Evolutionary conservation across 176 grass and related monocot species (phyloP), one percentile per base, ranked within the genome.

Genomic region (Triticum turgidum): DNA sequence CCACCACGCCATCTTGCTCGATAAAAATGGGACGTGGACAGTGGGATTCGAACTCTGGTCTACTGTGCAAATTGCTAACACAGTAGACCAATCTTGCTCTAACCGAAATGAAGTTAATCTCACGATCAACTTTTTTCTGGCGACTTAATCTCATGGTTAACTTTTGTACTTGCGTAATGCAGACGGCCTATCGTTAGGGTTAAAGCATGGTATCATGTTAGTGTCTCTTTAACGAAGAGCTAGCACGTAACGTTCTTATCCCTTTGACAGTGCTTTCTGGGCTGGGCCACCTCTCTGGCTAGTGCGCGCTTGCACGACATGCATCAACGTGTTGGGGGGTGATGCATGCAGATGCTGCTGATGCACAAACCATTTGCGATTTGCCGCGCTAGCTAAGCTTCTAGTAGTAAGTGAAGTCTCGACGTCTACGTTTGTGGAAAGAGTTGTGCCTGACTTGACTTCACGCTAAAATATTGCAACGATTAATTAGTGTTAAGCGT

Each of bases 341-440:
- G 83, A 89, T 24, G 88, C 62, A 39, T 21, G 54, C 54, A 58
- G 15, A 58, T 58, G 54, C 54, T 58, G 54, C 52, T 89, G 83
- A 89, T 24, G 88, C 62, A 39, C 78, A 59, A 42, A 45, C 78
- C 88, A 89, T 89, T 80, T 75, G 81, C 82, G 27, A 35, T 22
- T 74, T 74, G 72, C 41, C 72, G 73, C 44, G 70, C 37, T 42
- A 42, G 9, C 69, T 42, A 42, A 72, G 51, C 42, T 69, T 45
- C 21, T 9, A 49, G 24, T 9, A 49, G 24, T 1, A 14, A 73
- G 51, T 65, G 20, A 41, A 11, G 69, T 72, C 80, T 15, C 10
- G 38, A 52, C 20, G 51, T 61, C 38, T 63, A 78, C 5, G 56
- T 72, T 39, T 71, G 82, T 73, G 41, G 27, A 88, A 89, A 56